These are phyloP conservation scores for Exutisphaerella laricina DNA, from an alignment of 2,329 filamentous ascomycete species.

Conservation along the genomic window DNA sequence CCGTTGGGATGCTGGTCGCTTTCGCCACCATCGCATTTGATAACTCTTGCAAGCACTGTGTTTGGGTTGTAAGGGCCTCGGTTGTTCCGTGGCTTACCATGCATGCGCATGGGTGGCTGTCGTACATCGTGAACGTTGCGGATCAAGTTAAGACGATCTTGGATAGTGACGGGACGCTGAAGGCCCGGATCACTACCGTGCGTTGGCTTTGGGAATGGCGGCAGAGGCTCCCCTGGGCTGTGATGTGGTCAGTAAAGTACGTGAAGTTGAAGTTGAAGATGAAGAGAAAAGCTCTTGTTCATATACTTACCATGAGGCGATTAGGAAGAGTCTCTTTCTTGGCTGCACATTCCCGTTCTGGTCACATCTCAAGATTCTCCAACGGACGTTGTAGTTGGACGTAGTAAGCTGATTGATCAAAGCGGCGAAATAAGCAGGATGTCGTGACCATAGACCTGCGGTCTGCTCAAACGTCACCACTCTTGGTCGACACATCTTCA, in stretches of 20 bases:
- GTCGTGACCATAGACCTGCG: slow-evolving; percentile 53
- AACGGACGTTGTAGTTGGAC: slow-evolving; percentile 63
- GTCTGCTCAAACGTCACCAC: slow-evolving; percentile 77
- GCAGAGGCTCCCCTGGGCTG: slow-evolving; percentile 66
- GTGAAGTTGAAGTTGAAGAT: slow-evolving; percentile 1
- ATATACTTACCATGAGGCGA: slow-evolving; percentile 47
- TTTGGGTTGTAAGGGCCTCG: slow-evolving; percentile 44
- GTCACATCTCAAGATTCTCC: slow-evolving; percentile 53
- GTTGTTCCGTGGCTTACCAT: neutral
- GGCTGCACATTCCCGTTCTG: slow-evolving; percentile 48
- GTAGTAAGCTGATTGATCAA: slow-evolving; percentile 61
- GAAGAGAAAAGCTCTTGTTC: no score
- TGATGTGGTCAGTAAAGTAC: slow-evolving; percentile 20
- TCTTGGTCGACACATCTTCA: slow-evolving; percentile 57
- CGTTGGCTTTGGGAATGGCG: slow-evolving; percentile 52
- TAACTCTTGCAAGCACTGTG: slow-evolving; percentile 48
- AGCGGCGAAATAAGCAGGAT: slow-evolving; percentile 49
- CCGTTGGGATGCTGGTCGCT: slow-evolving; percentile 63
- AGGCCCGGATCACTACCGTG: slow-evolving; percentile 27
- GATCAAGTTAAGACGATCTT: slow-evolving; percentile 33
- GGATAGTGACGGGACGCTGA: slow-evolving; percentile 38
- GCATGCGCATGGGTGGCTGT: slow-evolving; percentile 12
- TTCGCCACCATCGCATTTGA: slow-evolving; percentile 58
- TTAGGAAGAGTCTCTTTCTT: slow-evolving; percentile 46
- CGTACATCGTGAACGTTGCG: slow-evolving; percentile 26